These are phyloP conservation scores for Hygrocybe punicea DNA, from an alignment of 768 basidiomycete genomes.

Conservation along the genomic window DNA sequence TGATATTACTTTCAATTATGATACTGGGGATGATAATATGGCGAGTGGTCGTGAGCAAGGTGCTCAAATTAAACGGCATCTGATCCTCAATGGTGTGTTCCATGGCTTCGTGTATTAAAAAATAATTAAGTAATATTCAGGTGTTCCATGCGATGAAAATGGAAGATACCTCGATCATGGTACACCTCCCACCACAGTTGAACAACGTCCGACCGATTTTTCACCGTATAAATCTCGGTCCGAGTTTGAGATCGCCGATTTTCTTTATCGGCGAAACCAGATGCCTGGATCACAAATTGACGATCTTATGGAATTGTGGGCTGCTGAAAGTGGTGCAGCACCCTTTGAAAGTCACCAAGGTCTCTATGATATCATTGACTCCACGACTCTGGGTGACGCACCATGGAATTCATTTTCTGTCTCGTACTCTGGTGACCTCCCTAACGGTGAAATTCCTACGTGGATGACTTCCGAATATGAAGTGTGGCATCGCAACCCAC, in stretches of 20 bases:
- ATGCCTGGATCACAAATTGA: constrained; percentile 4
- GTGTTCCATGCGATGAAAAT: not conserved
- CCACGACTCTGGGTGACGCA: too few species aligned
- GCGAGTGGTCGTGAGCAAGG: too few species aligned
- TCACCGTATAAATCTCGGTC: not conserved
- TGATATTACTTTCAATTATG: too few species aligned
- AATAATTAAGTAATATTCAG: not conserved
- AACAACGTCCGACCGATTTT: not conserved
- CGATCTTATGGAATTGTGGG: constrained; percentile 4
- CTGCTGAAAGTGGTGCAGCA: not conserved
- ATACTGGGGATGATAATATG: too few species aligned
- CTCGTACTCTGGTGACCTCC: not conserved
- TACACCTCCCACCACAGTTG: not conserved
- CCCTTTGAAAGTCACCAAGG: not conserved
- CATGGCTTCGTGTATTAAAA: too few species aligned
- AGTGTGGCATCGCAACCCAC: constrained; percentile 35
- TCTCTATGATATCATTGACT: not conserved
- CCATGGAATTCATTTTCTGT: not conserved
- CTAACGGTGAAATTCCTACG: constrained; percentile 2
- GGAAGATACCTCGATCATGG: not conserved
- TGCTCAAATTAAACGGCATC: too few species aligned
- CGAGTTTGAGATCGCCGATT: constrained; percentile 4
- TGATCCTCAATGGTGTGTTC: too few species aligned
- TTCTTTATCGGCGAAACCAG: constrained; percentile 1
- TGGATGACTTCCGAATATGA: constrained; percentile 33